Percentiles rank a stretch among this genome's conserved stretches.
Evolutionary conservation across 1,284 basidiomycete species (phyloP).

Genomic region (Taiwanofungus camphoratus): DNA sequence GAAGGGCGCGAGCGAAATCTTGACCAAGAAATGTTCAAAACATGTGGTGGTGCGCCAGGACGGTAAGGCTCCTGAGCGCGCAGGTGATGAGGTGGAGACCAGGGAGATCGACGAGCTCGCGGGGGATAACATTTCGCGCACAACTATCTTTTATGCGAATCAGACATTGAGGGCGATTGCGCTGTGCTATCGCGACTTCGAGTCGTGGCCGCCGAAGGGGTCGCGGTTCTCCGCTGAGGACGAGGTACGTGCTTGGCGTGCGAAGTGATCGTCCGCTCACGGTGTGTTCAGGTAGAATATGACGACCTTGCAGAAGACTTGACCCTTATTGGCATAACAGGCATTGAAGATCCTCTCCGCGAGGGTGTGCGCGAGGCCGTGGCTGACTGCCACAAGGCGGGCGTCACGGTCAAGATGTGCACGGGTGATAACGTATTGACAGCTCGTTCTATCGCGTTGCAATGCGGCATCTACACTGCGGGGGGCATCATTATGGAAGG

Average conservation of each 20-base stretch:
- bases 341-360: slow-evolving; percentile 95
- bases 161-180: slow-evolving; percentile 93
- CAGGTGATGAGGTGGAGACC: slow-evolving; percentile 46
- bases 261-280: slow-evolving; percentile 1
- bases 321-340: slow-evolving; percentile 83
- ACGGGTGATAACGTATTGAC: slow-evolving; percentile 97
- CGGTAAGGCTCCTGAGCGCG: slow-evolving; percentile 21
- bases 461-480: slow-evolving; percentile 90
- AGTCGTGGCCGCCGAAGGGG: slow-evolving; percentile 76
- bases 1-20: slow-evolving; percentile 94
- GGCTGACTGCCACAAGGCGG: slow-evolving; percentile 78
- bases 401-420: slow-evolving; percentile 98
- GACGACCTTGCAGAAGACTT: slow-evolving; percentile 68
- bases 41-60: slow-evolving; percentile 66
- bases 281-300: slow-evolving; percentile 57
- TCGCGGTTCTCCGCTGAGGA: slow-evolving; percentile 39
- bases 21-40: slow-evolving; percentile 68
- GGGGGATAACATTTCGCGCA: slow-evolving; percentile 77
- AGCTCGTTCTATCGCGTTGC: slow-evolving; percentile 88
- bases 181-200: slow-evolving; percentile 87
- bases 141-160: slow-evolving; percentile 96
- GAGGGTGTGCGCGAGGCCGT: slow-evolving; percentile 88
- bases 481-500: slow-evolving; percentile 98
- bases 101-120: slow-evolving; percentile 57
- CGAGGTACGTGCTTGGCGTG: slow-evolving; percentile 36